Base-by-base conservation (phyloP, 2,329 filamentous ascomycete genomes). In the Pyricularia sp. region DNA sequence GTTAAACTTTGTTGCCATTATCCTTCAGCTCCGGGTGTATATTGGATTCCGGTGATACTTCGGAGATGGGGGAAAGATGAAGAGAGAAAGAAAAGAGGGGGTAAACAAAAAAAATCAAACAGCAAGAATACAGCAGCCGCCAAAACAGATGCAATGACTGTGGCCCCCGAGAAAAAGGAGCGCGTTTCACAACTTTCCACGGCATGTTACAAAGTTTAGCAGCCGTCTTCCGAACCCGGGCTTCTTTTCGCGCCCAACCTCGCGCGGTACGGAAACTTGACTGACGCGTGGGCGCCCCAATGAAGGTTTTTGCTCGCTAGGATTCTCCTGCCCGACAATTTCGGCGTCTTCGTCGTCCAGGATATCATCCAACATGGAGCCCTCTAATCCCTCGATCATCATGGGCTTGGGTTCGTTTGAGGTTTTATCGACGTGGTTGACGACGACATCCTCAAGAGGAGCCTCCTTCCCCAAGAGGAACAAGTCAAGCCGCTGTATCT, bases 401-500 rank as follows among this genome's bases (percentile, higher is more conserved):
- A 23, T 36, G 23, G 33, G 30, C 11, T 61, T 59, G 6, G 30
- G 17, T 6, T 50, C 31, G 9, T n/a, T 26, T n/a, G 26, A 26
- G 20, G 20, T 36, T 23, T 26, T 28, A 6, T 66, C 31, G 28
- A n/a, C 33, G 23, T 10, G 17, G 30, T 12, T 36, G 23, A n/a
- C 20, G n/a, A n/a, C 2, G 20, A n/a, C 17, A 20, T n/a, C 20
- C 23, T 23, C 64, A 14, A 17, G 23, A 3, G 55, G 17, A 1
- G 66, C 11, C 11, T 28, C 50, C 9, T 5, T 23, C 14, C 30
- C 63, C 28, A 65, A 17, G 2, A 75, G 69, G 64, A 75, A 74
- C 58, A 75, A 64, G 64, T 84, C 80, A 55, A 90, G 77, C 72
- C 81, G 82, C 33, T 79, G 78, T n/a, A 90, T 74, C 73, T 89